Evolutionary conservation across 2,329 filamentous ascomycete species (phyloP).

Genomic region (Myriosclerotinia curreyana): DNA sequence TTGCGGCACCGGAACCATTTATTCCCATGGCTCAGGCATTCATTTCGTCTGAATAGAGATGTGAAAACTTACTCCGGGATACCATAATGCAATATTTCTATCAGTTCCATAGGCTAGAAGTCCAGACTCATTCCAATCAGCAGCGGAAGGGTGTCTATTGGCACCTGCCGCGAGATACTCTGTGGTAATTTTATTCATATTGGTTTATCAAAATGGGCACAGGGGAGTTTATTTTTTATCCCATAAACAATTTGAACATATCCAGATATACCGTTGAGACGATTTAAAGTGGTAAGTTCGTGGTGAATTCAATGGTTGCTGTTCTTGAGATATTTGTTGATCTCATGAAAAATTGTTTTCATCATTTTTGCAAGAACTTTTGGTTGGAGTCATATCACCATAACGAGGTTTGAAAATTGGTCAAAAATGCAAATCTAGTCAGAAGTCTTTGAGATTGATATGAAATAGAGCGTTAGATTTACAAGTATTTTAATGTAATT

Average conservation of each 20-base stretch:
- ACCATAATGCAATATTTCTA: conserved; percentile 85
- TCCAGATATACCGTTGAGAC: neutral
- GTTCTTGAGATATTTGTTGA: conserved; percentile 3
- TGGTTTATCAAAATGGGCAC: conserved; percentile 13
- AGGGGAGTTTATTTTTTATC: neutral
- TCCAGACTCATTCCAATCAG: conserved; percentile 78
- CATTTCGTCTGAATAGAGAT: conserved; percentile 4
- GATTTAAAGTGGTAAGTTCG: neutral
- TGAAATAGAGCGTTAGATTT: neutral
- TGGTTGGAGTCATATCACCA: conserved; percentile 12
- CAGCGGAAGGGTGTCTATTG: conserved; percentile 84
- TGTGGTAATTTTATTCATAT: conserved; percentile 31
- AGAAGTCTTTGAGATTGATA: neutral
- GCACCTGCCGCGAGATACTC: conserved; percentile 63
- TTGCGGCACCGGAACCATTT: neutral
- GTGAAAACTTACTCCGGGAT: conserved; percentile 62
- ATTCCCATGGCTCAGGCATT: neutral
- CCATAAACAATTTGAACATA: neutral
- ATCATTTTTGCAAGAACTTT: conserved; percentile 18
- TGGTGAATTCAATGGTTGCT: conserved; percentile 5
- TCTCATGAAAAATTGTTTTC: conserved; percentile 17
- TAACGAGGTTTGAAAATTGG: neutral
- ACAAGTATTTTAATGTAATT: neutral
- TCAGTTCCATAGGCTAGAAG: conserved; percentile 86
- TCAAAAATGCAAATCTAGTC: neutral